Evolutionary conservation across 192 early-diverging fungal species (phyloP).

Genomic region (Rhizophagus sp.): DNA sequence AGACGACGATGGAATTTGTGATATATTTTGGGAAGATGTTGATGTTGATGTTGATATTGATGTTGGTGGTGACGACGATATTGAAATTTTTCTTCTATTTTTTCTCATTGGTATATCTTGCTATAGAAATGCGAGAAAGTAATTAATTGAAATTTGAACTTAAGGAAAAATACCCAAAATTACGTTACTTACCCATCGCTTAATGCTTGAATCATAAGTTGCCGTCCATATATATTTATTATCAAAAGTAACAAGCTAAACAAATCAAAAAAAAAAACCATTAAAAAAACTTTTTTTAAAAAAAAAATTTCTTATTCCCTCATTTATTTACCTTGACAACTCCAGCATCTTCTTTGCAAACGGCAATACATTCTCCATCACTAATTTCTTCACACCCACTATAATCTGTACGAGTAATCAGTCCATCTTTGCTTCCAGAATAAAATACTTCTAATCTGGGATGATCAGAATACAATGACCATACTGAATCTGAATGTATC

Average conservation of each 20-base stretch:
- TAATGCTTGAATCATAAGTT: slow-evolving; percentile 77
- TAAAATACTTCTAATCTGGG: slow-evolving; percentile 89
- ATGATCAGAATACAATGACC: slow-evolving; percentile 85
- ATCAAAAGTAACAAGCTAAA: slow-evolving; percentile 76
- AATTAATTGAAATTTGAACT: not conserved
- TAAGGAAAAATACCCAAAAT: not conserved
- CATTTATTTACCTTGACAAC: slow-evolving; percentile 65
- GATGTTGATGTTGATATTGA: not conserved
- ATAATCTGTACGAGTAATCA: slow-evolving; percentile 77
- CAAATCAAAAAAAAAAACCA: slow-evolving; percentile 26
- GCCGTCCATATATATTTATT: slow-evolving; percentile 92
- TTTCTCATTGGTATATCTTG: not conserved
- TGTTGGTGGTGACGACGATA: not conserved
- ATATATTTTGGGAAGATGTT: not conserved
- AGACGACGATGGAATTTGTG: slow-evolving; percentile 31
- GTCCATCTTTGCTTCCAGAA: slow-evolving; percentile 89
- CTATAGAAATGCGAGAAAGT: not conserved
- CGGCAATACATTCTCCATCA: slow-evolving; percentile 76
- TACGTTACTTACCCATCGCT: slow-evolving; percentile 72
- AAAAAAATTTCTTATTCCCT: not conserved
- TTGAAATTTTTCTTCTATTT: not conserved
- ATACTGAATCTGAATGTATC: slow-evolving; percentile 86
- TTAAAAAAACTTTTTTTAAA: not conserved
- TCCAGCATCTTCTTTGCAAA: slow-evolving; percentile 83
- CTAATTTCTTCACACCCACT: slow-evolving; percentile 46